Evolutionary conservation across 1,139 yeast species (phyloP).

Genomic region (Spathaspora sp.): DNA sequence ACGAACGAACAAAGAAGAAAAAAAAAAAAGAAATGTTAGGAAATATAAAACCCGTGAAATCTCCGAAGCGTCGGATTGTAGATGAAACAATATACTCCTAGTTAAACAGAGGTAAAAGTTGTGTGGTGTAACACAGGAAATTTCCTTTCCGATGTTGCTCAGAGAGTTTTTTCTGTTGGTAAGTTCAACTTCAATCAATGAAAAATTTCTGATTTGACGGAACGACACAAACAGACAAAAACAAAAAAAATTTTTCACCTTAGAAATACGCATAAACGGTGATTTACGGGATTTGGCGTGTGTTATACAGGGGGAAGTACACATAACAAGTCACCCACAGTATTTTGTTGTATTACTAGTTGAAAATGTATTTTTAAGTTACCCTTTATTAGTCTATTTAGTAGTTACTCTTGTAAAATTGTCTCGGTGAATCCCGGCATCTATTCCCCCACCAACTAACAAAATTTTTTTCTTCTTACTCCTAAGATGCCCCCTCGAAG

Average conservation of each 20-base stretch:
- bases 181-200: not conserved
- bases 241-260: too few species aligned
- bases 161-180: not conserved
- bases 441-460: not conserved
- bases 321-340: too few species aligned
- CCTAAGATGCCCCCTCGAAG: not conserved
- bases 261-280: too few species aligned
- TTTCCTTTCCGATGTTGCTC: not conserved
- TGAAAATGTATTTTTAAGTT: too few species aligned
- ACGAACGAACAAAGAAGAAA: not conserved
- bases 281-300: too few species aligned
- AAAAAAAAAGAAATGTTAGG: not conserved
- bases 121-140: not conserved
- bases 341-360: too few species aligned
- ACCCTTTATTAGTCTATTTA: too few species aligned
- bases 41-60: not conserved
- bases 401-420: too few species aligned
- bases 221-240: too few species aligned
- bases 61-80: not conserved
- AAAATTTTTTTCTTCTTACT: not conserved
- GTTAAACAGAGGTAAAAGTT: not conserved
- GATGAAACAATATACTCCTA: not conserved
- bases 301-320: too few species aligned
- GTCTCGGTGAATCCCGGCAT: too few species aligned
- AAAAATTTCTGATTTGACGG: too few species aligned